These are phyloP conservation scores for Geosiphon pyriformis DNA, from an alignment of 192 early-diverging fungal species.

Conservation along the genomic window DNA sequence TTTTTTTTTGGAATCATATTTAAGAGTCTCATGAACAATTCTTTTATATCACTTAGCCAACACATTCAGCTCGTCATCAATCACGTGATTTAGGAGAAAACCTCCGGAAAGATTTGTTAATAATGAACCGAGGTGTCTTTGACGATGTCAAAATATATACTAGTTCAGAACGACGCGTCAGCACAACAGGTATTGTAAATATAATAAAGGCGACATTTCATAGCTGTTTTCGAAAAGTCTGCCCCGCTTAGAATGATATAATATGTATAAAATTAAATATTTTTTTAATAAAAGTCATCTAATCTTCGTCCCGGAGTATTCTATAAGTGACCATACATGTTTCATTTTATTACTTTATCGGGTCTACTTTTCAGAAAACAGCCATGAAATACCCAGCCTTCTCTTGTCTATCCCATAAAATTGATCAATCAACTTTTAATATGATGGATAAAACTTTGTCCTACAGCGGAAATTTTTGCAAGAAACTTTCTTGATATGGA, in stretches of 20 bases:
- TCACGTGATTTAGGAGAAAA: conserved; percentile 87
- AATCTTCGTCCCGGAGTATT: too few species aligned
- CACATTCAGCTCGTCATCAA: conserved; percentile 88
- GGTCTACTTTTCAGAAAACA: conserved; percentile 4
- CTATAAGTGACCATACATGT: too few species aligned
- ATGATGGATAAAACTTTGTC: too few species aligned
- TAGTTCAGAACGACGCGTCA: conserved; percentile 83
- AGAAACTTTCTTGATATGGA: conserved; percentile 56
- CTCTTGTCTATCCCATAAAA: too few species aligned
- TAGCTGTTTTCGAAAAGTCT: conserved; percentile 3
- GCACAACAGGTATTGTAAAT: conserved; percentile 65
- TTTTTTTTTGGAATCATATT: too few species aligned
- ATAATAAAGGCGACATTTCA: neutral
- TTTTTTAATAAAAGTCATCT: too few species aligned
- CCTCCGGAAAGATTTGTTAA: conserved; percentile 82
- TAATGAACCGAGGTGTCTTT: conserved; percentile 82
- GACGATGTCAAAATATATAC: conserved; percentile 83
- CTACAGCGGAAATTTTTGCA: conserved; percentile 58
- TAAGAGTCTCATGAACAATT: too few species aligned
- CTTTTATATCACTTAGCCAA: conserved; percentile 54
- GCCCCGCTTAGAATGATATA: neutral
- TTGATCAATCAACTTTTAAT: too few species aligned
- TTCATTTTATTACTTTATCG: neutral
- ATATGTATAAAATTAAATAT: neutral
- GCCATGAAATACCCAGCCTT: neutral